A percentile compares a stretch with the other conserved stretches of the same genome.
phyloP scores from a whole-genome alignment of 179 eudicot genomes.

The Silene coronaria region DNA sequence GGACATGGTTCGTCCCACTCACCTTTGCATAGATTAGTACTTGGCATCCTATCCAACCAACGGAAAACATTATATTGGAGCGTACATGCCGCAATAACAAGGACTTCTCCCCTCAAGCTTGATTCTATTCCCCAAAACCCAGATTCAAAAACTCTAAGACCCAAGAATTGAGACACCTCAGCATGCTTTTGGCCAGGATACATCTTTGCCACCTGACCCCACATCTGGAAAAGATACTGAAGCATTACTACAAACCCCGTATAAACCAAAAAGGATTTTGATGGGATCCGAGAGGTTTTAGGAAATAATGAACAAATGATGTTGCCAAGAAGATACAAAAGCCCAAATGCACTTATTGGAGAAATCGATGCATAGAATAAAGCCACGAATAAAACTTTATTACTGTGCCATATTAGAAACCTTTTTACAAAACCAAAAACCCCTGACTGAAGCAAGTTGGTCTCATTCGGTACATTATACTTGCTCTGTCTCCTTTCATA shows the following conservation, averaged over 20 bases:
- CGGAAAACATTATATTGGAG: slow-evolving; percentile 91
- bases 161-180: slow-evolving; percentile 51
- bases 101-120: slow-evolving; percentile 75
- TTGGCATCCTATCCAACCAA: slow-evolving; percentile 82
- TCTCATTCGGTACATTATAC: slow-evolving; percentile 34
- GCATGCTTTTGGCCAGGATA: slow-evolving; percentile 80
- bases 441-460: slow-evolving; percentile 54
- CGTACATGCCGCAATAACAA: slow-evolving; percentile 86
- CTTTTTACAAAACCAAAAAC: slow-evolving; percentile 61
- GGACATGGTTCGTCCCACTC: slow-evolving; percentile 95
- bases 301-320: slow-evolving; percentile 57
- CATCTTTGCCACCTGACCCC: slow-evolving; percentile 84
- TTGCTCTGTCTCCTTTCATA: slow-evolving; percentile 95
- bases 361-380: slow-evolving; percentile 88
- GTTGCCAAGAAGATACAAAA: slow-evolving; percentile 78
- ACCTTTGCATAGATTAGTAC: slow-evolving; percentile 32
- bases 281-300: slow-evolving; percentile 81
- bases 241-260: slow-evolving; percentile 63
- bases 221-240: slow-evolving; percentile 92
- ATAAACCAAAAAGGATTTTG: slow-evolving; percentile 69
- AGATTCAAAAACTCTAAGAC: slow-evolving; percentile 58
- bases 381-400: slow-evolving; percentile 62
- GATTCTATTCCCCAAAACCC: slow-evolving; percentile 88
- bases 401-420: slow-evolving; percentile 90
- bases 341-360: slow-evolving; percentile 80